phyloP scores from a whole-genome alignment of 495 filamentous ascomycete species.

The Pyrenula aspistea region DNA sequence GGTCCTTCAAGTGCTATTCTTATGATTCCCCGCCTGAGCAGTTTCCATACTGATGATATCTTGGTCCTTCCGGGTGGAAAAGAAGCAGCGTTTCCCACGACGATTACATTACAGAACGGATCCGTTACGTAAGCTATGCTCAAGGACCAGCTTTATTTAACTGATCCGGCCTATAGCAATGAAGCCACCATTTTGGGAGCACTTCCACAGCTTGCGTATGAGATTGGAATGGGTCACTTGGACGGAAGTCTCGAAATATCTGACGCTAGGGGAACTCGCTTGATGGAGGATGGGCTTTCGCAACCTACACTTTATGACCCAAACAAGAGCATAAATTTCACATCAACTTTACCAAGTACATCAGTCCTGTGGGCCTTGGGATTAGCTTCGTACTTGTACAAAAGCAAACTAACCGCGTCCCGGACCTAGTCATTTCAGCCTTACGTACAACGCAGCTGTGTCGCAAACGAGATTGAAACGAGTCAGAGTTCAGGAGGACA shows the following conservation, averaged over 20 bases:
- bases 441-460: neutral
- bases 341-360: neutral
- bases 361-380: neutral
- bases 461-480: neutral
- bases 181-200: neutral
- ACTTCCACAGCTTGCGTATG: neutral
- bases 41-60: neutral
- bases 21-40: constrained; percentile 6
- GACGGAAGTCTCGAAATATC: neutral
- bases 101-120: neutral
- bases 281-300: neutral
- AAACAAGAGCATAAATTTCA: neutral
- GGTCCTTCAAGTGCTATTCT: constrained; percentile 14
- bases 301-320: neutral
- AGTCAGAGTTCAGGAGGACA: neutral
- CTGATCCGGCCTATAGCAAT: neutral
- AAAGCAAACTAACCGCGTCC: neutral
- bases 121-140: neutral
- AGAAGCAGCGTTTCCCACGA: neutral
- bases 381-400: neutral
- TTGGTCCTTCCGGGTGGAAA: neutral
- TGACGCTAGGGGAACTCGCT: neutral
- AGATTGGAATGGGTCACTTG: neutral
- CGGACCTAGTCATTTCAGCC: neutral
- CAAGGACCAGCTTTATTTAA: neutral